phyloP scores from a whole-genome alignment of 2,329 filamentous ascomycete species.

The Clarireedia monteithiana region DNA sequence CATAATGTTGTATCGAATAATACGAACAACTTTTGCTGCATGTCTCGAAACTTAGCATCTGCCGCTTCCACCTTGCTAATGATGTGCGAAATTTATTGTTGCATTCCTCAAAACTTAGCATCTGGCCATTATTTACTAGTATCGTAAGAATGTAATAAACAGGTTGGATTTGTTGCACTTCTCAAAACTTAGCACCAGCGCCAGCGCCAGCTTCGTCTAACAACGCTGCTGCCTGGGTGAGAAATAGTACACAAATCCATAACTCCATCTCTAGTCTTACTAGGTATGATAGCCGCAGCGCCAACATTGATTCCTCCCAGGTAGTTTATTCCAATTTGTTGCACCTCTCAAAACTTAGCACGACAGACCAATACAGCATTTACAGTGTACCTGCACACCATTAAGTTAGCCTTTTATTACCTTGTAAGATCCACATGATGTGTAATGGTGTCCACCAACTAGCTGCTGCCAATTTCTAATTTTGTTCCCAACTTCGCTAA shows the following conservation, averaged over 20 bases:
- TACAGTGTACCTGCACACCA: too few species aligned
- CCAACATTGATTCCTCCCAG: not conserved
- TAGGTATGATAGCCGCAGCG: not conserved
- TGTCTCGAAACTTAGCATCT: not conserved
- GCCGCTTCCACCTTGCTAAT: not conserved
- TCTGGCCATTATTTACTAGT: not conserved
- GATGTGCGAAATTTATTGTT: not conserved
- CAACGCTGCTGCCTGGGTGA: too few species aligned
- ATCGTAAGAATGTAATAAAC: not conserved
- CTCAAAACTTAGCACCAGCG: not conserved
- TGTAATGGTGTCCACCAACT: too few species aligned
- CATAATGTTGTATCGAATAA: not conserved
- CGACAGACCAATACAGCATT: not conserved
- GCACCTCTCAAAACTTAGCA: constrained; percentile 8
- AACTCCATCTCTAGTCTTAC: not conserved
- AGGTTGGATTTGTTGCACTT: too few species aligned
- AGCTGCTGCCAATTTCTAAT: too few species aligned
- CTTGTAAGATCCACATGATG: too few species aligned
- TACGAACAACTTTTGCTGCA: not conserved
- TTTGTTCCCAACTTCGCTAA: too few species aligned
- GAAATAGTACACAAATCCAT: too few species aligned
- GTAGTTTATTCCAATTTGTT: not conserved
- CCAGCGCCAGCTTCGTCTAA: not conserved
- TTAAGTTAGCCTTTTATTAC: too few species aligned
- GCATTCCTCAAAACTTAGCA: constrained; percentile 1